phyloP scores from a whole-genome alignment of 2,329 filamentous ascomycete species.

The Curvularia lunata region DNA sequence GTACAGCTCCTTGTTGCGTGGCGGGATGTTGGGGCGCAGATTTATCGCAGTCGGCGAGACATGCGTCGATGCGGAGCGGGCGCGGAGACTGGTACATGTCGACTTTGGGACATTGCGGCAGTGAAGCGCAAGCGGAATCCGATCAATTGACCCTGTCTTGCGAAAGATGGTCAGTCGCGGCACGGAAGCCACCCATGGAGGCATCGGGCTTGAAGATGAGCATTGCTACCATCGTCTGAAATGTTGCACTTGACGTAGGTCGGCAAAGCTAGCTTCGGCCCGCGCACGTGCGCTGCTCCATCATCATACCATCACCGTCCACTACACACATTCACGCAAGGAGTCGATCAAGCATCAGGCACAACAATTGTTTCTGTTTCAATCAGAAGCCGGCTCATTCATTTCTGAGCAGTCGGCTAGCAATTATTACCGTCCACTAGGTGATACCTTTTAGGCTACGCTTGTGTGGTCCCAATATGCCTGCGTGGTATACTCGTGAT shows the following conservation, averaged over 20 bases:
- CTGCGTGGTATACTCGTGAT: constrained; percentile 36
- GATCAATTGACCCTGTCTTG: constrained; percentile 37
- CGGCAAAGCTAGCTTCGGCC: constrained; percentile 35
- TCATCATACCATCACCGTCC: background rate
- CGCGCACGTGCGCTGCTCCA: constrained; percentile 25
- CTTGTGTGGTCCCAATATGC: constrained; percentile 34
- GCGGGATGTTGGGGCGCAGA: constrained; percentile 59
- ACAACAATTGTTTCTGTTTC: constrained; percentile 28
- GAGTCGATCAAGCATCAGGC: background rate
- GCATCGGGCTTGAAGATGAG: constrained; percentile 48
- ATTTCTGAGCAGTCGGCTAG: constrained; percentile 25
- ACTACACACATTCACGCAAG: background rate
- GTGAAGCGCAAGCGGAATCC: constrained; percentile 30
- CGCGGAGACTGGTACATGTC: constrained; percentile 25
- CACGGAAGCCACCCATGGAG: constrained; percentile 51
- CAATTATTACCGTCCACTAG: constrained; percentile 42
- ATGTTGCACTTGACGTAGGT: constrained; percentile 32
- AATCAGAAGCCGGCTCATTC: constrained; percentile 30
- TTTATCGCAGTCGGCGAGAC: constrained; percentile 62
- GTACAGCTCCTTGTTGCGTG: constrained; percentile 63
- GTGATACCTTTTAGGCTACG: constrained; percentile 37
- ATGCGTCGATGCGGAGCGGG: constrained; percentile 50
- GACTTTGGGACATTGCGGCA: constrained; percentile 35
- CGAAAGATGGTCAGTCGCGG: constrained; percentile 39
- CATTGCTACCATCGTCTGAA: constrained; percentile 27